These are phyloP conservation scores for Botryotinia narcissicola DNA, from an alignment of 2,329 filamentous ascomycete genomes.

Conservation along the genomic window DNA sequence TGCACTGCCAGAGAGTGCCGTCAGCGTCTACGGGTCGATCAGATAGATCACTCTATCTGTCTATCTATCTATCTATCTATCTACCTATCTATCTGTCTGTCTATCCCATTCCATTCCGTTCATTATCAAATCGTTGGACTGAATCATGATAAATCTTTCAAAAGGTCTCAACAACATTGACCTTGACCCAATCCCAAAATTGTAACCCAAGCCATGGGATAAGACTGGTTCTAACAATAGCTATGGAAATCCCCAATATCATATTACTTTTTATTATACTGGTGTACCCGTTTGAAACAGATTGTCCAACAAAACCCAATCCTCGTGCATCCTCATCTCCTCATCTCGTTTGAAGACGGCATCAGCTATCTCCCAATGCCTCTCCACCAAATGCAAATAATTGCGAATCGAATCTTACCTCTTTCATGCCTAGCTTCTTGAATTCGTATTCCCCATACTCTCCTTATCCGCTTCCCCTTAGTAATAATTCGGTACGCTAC, in stretches of 20 bases:
- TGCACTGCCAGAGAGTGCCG: slow-evolving; percentile 14
- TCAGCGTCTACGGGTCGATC: slow-evolving; percentile 11
- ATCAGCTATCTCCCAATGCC: background rate
- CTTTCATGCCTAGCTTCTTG: background rate
- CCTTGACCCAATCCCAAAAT: background rate
- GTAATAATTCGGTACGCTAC: background rate
- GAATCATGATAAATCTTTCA: background rate
- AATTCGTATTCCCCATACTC: background rate
- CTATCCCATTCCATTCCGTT: background rate
- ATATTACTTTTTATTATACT: background rate
- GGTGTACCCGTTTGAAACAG: background rate
- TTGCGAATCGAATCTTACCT: background rate
- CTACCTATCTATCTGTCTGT: background rate
- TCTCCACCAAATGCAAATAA: background rate
- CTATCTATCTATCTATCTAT: background rate
- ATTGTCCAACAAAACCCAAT: background rate
- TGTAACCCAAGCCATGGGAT: background rate
- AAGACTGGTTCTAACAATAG: slow-evolving; percentile 1
- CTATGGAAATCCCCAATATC: background rate
- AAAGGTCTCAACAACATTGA: background rate
- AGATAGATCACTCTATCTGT: background rate
- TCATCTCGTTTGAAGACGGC: background rate
- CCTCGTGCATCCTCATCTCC: background rate
- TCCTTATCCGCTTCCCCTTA: background rate
- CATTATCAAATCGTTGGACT: background rate